Percentiles rank a stretch among this genome's conserved stretches.
phyloP scores from a whole-genome alignment of 2,329 filamentous ascomycete species.

The Simplicillium sp. region DNA sequence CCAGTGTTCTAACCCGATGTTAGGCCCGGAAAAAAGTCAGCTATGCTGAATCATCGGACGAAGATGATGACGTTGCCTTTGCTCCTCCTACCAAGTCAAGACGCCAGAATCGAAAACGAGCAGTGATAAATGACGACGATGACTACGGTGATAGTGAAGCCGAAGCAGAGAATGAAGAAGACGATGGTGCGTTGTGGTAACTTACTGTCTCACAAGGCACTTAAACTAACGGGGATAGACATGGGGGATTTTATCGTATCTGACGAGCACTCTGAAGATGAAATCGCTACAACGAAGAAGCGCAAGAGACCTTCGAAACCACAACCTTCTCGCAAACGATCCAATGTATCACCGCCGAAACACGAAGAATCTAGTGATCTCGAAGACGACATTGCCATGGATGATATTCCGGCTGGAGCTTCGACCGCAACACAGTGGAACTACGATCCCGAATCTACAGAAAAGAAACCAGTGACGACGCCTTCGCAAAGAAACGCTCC shows the following conservation, averaged over 20 bases:
- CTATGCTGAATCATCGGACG: conserved; percentile 80
- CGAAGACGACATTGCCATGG: conserved; percentile 44
- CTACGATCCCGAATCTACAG: conserved; percentile 40
- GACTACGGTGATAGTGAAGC: conserved; percentile 63
- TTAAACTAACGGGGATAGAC: conserved; percentile 30
- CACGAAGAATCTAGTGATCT: conserved; percentile 32
- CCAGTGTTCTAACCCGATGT: background rate
- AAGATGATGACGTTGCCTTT: conserved; percentile 60
- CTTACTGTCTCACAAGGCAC: too few relatives aligned
- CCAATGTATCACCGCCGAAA: conserved; percentile 37
- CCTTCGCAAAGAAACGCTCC: conserved; percentile 18
- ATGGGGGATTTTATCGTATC: conserved; percentile 82
- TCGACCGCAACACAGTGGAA: conserved; percentile 81
- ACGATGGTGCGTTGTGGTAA: conserved; percentile 38
- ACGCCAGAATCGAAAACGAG: conserved; percentile 37
- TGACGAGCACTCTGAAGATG: conserved; percentile 67
- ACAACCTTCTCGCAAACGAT: conserved; percentile 50
- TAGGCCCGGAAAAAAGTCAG: conserved; percentile 53
- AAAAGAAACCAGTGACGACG: conserved; percentile 24
- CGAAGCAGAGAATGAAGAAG: conserved; percentile 51
- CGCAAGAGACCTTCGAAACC: conserved; percentile 57
- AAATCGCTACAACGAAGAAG: conserved; percentile 52
- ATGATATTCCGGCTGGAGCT: conserved; percentile 42
- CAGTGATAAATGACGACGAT: conserved; percentile 54
- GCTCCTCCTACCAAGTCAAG: conserved; percentile 26